phyloP scores from a whole-genome alignment of 2,329 filamentous ascomycete genomes.

The Paracoccidioides lutzii region DNA sequence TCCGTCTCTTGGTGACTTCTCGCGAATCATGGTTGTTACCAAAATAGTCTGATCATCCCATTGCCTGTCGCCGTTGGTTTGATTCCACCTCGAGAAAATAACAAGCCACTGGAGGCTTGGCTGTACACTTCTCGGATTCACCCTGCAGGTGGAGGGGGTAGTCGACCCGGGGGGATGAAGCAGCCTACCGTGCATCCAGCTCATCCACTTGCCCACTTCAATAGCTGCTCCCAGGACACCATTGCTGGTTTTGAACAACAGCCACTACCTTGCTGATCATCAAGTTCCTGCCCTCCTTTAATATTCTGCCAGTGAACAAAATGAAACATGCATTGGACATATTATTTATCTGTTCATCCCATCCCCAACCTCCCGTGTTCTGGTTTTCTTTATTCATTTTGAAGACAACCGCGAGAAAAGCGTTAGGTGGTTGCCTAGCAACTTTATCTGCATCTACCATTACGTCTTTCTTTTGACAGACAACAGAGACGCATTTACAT shows the following conservation, averaged over 20 bases:
- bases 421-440: neutral
- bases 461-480: neutral
- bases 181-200: neutral
- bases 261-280: neutral
- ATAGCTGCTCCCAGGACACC: neutral
- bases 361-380: neutral
- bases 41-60: neutral
- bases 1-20: neutral
- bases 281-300: neutral
- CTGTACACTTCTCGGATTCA: neutral
- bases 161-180: neutral
- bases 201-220: neutral
- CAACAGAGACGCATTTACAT: neutral
- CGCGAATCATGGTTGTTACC: neutral
- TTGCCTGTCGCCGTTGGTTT: neutral
- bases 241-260: neutral
- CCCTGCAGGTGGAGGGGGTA: neutral
- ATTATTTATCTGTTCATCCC: neutral
- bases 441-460: neutral
- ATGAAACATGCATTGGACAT: neutral
- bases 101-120: neutral
- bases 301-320: neutral
- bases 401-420: neutral
- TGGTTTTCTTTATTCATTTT: neutral
- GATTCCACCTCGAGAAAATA: neutral